Evolutionary conservation across 2,329 filamentous ascomycete genomes (phyloP), one percentile per base, ranked within the genome.

Genomic region (Colletotrichum sp.): DNA sequence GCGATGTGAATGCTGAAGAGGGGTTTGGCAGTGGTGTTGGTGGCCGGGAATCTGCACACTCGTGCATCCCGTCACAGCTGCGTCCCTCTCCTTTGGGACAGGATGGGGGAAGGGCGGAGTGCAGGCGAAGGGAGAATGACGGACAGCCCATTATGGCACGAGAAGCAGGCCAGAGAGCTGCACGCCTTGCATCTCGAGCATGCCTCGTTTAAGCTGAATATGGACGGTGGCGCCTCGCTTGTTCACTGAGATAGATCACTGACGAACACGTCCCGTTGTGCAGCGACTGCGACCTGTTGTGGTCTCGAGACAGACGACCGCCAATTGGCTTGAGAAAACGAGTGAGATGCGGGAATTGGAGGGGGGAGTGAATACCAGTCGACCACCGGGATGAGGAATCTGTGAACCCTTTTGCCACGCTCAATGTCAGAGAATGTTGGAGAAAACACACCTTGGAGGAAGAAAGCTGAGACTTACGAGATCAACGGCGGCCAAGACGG

Each of bases 11-110:
- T 63, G 71, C 26, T n/a, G 55, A 48, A 26, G 24, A 61, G 61
- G 64, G 36, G 57, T 43, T 26, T 64, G 36, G 24, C 30, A 6
- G 43, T 43, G 34, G 26, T 61, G 63, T 14, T 68, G 73, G 64
- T 68, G 73, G 73, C 30, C 73, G 63, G 70, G 69, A 75, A 75
- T 68, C 73, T 75, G 73, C 73, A 75, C 73, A 59, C 70, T 73
- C 63, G 70, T 75, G 73, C 70, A 68, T 75, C 64, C 73, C 64
- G 64, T 75, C 73, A 75, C 73, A 64, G 73, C 68, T 73, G 73
- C 73, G 69, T 75, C 55, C 64, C 73, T 72, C 69, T 73, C 55
- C 39, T 72, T 73, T 68, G 73, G 73, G 70, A 75, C 64, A 57
- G 55, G 28, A 57, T 34, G 14, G 36, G 59, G 59, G 59, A 34